These are phyloP conservation scores for Nannizziopsis arthrosporioides DNA, from an alignment of 2,329 filamentous ascomycete species.

Conservation along the genomic window DNA sequence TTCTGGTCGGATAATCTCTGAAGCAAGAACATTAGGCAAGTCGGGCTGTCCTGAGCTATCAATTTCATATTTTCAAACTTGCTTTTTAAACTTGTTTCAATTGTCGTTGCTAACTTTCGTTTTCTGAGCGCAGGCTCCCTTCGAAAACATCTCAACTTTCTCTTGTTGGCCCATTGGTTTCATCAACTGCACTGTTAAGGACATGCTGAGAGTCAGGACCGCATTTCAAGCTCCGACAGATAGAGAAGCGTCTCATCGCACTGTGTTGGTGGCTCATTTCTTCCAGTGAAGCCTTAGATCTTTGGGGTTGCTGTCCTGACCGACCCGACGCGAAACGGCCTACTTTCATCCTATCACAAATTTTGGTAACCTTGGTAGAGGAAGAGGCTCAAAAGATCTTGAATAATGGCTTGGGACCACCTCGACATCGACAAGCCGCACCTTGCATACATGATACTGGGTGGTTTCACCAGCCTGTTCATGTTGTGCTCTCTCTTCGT, in stretches of 20 bases:
- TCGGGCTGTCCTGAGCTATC: no score
- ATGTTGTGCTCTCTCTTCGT: conserved; percentile 98
- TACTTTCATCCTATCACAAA: background rate
- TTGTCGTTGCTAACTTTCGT: background rate
- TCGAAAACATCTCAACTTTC: background rate
- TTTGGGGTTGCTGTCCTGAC: no score
- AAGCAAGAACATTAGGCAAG: no score
- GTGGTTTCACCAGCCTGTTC: conserved; percentile 93
- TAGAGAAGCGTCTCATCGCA: conserved; percentile 10
- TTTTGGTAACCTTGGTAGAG: no score
- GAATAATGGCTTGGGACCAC: conserved; percentile 41
- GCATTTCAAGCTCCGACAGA: conserved; percentile 9
- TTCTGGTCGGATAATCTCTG: background rate
- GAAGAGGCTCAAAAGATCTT: no score
- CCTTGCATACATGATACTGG: conserved; percentile 95
- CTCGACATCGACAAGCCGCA: conserved; percentile 75
- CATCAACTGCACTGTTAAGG: background rate
- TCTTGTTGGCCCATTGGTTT: background rate
- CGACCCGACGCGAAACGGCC: background rate
- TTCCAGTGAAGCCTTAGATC: background rate
- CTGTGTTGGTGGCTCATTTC: conserved; percentile 7
- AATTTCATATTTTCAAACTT: no score
- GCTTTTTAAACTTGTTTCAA: no score
- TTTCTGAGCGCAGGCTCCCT: background rate
- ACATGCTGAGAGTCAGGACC: conserved; percentile 10